A percentile compares a stretch with the other conserved stretches of the same genome.
These are phyloP conservation scores for Protoeuglena noctilucae DNA, from an alignment of 139 green algal genomes.

Conservation along the genomic window DNA sequence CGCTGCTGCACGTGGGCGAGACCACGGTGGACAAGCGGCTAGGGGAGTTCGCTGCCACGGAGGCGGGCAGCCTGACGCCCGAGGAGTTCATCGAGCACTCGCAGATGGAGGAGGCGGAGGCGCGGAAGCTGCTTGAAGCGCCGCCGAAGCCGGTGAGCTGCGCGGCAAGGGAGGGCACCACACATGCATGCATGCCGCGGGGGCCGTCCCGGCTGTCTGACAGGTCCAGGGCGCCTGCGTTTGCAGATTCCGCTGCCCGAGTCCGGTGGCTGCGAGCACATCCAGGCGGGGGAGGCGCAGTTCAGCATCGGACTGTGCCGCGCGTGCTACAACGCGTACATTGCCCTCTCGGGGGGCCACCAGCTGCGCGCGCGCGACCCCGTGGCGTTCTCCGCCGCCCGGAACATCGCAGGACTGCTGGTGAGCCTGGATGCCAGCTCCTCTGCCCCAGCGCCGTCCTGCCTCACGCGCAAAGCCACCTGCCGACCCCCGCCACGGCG, in stretches of 20 bases:
- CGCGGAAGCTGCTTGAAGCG: conserved; percentile 4
- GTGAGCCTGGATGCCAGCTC: no score
- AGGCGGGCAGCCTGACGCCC: conserved; percentile 31
- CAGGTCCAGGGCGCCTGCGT: no score
- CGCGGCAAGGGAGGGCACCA: background rate
- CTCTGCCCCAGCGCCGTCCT: no score
- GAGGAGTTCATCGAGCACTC: conserved; percentile 28
- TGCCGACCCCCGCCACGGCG: no score
- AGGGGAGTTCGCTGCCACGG: conserved; percentile 58
- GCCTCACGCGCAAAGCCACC: no score
- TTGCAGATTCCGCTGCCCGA: conserved; percentile 3
- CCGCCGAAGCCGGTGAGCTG: background rate
- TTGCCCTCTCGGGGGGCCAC: background rate
- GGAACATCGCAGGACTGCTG: background rate
- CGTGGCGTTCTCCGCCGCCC: background rate
- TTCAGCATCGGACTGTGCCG: conserved; percentile 47
- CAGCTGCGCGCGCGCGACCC: background rate
- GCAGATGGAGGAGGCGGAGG: conserved; percentile 19
- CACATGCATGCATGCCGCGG: no score
- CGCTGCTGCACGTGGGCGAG: conserved; percentile 81
- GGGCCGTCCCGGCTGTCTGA: no score
- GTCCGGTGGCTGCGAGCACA: conserved; percentile 13
- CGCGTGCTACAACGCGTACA: conserved; percentile 19
- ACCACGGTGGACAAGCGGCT: conserved; percentile 67
- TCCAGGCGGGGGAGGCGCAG: conserved; percentile 12